Evolutionary conservation across 2,329 filamentous ascomycete species (phyloP), one percentile per base, ranked within the genome.

Genomic region (Celoporthe dispersa): DNA sequence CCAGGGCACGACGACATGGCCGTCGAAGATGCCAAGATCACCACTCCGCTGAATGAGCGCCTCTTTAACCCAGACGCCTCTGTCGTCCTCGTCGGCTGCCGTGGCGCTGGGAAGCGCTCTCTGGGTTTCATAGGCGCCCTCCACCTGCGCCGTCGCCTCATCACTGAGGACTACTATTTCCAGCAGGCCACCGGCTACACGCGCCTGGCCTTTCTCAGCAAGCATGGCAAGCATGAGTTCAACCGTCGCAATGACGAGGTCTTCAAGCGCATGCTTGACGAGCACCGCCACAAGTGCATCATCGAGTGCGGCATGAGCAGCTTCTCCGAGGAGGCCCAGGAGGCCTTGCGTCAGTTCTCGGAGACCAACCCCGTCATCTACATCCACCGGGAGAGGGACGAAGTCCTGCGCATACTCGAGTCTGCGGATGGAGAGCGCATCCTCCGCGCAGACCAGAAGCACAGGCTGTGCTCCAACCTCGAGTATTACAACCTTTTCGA

Each of bases 101-200:
- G 89, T 44, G 91, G 91, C 25, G 89, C 90, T 8, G 91, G 91
- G 11, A 93, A 93, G 78, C 88, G 90, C 53, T 92, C 90, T 25
- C 81, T 94, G 35, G 91, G 90, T 11, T 89, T 94, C 71, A 91
- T 94, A 72, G 89, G 90, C 19, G 91, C 91, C 1, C 89, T 89
- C 63, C 87, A 91, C 72, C 87, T 91, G 67, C 87, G 88, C 39
- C 85, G 90, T 64, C 87, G 90, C 60, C 83, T 93, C 6, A 84
- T 93, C 64, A 92, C 91, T 60, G 87, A 90, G 70, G 90, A 93
- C 75, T 84, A 87, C 71, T 87, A 87, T 70, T 94, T 94, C 73
- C 84, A 90, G 65, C 87, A 91, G 73, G 82, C 83, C 6, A 90
- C 89, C 2, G 90, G 91, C 6, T 83, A 87, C 66, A 87, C 85